Base-by-base conservation (phyloP, 2,329 filamentous ascomycete species). In the Talaromyces sp. region DNA sequence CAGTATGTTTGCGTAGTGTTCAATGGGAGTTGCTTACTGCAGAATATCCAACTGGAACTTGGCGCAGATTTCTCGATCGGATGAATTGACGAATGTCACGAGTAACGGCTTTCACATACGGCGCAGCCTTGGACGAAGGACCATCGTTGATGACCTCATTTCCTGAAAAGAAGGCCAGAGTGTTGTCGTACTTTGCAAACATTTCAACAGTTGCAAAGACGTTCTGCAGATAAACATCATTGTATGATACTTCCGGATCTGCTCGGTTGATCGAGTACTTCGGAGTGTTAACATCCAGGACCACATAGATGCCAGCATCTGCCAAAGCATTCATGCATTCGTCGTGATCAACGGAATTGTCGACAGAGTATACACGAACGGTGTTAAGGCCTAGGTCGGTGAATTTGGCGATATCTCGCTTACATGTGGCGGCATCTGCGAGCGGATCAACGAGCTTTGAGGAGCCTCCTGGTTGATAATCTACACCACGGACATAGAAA, bases 211-310 rank as follows among this genome's bases (percentile, higher is more conserved):
- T 96, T 64, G 93, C 90, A 75, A 97, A 96, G 76, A 97, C 84
- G 78, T 88, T 88, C 79, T 90, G 92, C 33, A 97, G 86, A 78
- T 97, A 97, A 69, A 87, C 87, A 66, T 89, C 85, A 79, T 97
- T 97, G 87, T 97, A 97, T 1, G 93, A 96, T 7, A 82, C 79
- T 56, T 81, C 83, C n/a, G 92, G 91, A 9, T 87, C 77, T 66
- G 82, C 84, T 63, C 93, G 90, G 84, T 95, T 94, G 81, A 97
- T 85, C 1, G 92, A 95, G 84, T 96, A 96, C 69, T 87, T 84
- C 70, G 92, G 91, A n/a, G 86, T 94, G 87, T 96, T 96, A 83
- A 95, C 90, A 73, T 97, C 93, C 60, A 96, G 84, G 43, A 96
- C 91, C 62, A 96, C 86, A 83, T 97, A 97, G 83, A 97, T 97